Percentiles rank a stretch among this genome's conserved stretches.
Conservation (phyloP, 1,139 yeast genomes). For the Suhomyces coccinellae region DNA sequence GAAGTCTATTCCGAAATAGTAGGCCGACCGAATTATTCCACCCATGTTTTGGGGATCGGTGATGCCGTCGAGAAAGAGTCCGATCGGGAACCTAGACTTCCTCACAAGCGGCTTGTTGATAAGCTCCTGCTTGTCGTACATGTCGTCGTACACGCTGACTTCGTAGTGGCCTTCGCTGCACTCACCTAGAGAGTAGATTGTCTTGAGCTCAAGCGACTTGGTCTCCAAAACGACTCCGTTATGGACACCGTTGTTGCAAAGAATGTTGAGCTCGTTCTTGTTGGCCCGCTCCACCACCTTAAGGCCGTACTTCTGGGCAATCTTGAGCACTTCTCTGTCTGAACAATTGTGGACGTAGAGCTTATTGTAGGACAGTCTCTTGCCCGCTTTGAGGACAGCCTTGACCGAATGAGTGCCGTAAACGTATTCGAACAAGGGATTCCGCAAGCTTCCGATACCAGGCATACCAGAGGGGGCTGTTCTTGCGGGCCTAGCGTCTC, state of each 20-base stretch:
- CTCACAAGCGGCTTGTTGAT: constrained; percentile 10
- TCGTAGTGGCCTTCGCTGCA: constrained; percentile 31
- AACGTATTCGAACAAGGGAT: constrained; percentile 64
- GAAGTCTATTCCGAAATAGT: constrained; percentile 82
- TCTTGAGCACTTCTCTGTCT: constrained; percentile 36
- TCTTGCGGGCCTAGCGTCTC: not conserved
- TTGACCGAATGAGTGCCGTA: constrained; percentile 77
- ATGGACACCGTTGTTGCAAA: constrained; percentile 74
- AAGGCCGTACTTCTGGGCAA: constrained; percentile 49
- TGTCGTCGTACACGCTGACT: constrained; percentile 22
- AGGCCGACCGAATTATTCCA: constrained; percentile 79
- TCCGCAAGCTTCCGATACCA: constrained; percentile 12
- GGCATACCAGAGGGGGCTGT: not conserved
- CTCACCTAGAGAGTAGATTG: constrained; percentile 37
- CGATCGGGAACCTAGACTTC: constrained; percentile 54
- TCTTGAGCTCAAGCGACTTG: constrained; percentile 52
- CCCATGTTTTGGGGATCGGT: constrained; percentile 93
- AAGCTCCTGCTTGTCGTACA: constrained; percentile 18
- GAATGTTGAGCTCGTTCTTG: constrained; percentile 57
- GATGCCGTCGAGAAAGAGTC: constrained; percentile 75
- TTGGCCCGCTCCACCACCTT: constrained; percentile 43
- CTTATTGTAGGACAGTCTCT: constrained; percentile 53
- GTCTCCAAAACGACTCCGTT: constrained; percentile 79
- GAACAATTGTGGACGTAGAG: constrained; percentile 50
- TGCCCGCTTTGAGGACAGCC: constrained; percentile 63